A percentile compares a stretch with the other conserved stretches of the same genome.
phyloP scores from a whole-genome alignment of 345 rosid genomes.

The Aurinia saxatilis region DNA sequence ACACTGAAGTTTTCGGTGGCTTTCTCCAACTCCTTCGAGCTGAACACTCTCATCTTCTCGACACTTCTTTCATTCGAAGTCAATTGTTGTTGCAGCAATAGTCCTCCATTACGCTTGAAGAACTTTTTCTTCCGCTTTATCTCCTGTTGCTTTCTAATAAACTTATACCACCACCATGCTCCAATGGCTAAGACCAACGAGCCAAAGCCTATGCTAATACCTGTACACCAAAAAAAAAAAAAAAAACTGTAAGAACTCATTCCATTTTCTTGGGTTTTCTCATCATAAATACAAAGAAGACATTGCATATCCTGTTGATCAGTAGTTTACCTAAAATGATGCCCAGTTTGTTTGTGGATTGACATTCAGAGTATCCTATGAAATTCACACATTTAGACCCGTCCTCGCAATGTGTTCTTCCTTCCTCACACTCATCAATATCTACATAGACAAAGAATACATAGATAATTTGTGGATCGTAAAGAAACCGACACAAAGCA shows the following conservation, averaged over 20 bases:
- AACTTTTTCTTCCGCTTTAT: conserved; percentile 6
- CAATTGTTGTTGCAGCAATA: conserved; percentile 32
- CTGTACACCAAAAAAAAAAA: not conserved
- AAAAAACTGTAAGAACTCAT: too few relatives aligned
- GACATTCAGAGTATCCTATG: not conserved
- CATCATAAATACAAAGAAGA: not conserved
- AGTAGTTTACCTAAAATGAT: not conserved
- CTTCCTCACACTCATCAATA: conserved; percentile 13
- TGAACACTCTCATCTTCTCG: conserved; percentile 24
- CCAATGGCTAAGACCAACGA: conserved; percentile 16
- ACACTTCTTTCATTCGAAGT: not conserved
- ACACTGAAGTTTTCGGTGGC: conserved; percentile 28
- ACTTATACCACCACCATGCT: conserved; percentile 17
- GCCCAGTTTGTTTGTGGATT: not conserved
- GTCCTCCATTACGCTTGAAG: conserved; percentile 24
- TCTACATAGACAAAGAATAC: not conserved
- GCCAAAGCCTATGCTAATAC: conserved; percentile 15
- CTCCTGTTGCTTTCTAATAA: conserved; percentile 9
- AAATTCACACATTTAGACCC: conserved; percentile 1
- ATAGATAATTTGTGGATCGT: not conserved
- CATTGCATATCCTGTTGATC: not conserved
- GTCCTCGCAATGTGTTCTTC: not conserved
- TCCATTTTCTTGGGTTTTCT: not conserved
- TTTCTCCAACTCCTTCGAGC: conserved; percentile 25
- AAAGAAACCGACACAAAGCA: not conserved